Evolutionary conservation across 257 asterid genomes (phyloP).

Genomic region (Rauvolfia tetraphylla): DNA sequence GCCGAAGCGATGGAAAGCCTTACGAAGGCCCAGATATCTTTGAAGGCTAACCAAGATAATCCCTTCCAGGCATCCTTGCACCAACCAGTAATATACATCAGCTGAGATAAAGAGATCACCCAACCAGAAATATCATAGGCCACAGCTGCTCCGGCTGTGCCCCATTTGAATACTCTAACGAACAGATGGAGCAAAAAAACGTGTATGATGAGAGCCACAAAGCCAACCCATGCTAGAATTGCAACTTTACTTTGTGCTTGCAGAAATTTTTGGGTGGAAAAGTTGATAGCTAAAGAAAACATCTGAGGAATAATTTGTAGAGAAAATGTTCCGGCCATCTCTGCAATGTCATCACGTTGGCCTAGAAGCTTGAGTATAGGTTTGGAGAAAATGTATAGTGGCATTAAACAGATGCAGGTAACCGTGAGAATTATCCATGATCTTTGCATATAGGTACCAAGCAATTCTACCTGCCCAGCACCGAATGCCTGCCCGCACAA

Average conservation of each 20-base stretch:
- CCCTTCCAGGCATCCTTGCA: conserved; percentile 86
- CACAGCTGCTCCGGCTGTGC: conserved; percentile 80
- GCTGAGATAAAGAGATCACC: conserved; percentile 72
- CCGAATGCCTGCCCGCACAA: conserved; percentile 95
- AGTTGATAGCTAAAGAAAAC: conserved; percentile 72
- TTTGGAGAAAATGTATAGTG: conserved; percentile 63
- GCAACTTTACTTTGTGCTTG: conserved; percentile 86
- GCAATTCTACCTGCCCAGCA: conserved; percentile 75
- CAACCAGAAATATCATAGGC: conserved; percentile 83
- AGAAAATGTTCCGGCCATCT: conserved; percentile 72
- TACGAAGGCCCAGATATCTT: conserved; percentile 62
- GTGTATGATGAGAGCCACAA: conserved; percentile 33
- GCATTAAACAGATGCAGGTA: conserved; percentile 58
- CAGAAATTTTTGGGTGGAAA: conserved; percentile 83
- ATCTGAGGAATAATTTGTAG: conserved; percentile 67
- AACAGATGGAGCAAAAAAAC: conserved; percentile 41
- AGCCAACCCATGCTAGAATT: conserved; percentile 79
- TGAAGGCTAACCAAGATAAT: conserved; percentile 70
- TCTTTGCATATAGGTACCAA: conserved; percentile 83
- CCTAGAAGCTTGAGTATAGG: conserved; percentile 69
- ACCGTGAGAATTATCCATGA: conserved; percentile 72
- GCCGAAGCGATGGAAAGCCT: conserved; percentile 84
- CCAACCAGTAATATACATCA: conserved; percentile 69
- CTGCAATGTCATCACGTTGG: conserved; percentile 72
- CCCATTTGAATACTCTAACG: conserved; percentile 67